A percentile compares a stretch with the other conserved stretches of the same genome.
Evolutionary conservation across 1,284 basidiomycete species (phyloP).

Genomic region (Apiotrichum akiyoshidainum): DNA sequence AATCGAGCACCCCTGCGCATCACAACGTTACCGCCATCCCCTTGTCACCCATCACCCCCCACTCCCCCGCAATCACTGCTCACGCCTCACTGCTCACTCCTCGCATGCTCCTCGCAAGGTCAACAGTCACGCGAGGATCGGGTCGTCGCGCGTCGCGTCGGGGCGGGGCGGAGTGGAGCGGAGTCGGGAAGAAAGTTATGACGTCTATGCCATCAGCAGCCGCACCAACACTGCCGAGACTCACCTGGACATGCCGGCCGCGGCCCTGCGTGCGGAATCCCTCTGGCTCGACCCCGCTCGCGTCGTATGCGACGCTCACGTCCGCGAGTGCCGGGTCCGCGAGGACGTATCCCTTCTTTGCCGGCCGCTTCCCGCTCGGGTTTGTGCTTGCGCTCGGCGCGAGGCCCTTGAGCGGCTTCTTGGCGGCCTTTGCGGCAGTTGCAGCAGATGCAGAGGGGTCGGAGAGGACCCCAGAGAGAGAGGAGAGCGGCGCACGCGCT

Average conservation of each 20-base stretch:
- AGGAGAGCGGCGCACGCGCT: too few species aligned
- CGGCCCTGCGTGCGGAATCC: slow-evolving; percentile 30
- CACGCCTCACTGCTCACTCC: too few species aligned
- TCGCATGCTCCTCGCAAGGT: too few species aligned
- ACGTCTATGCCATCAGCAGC: background rate
- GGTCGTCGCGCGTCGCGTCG: too few species aligned
- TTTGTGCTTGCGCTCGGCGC: background rate
- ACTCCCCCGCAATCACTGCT: too few species aligned
- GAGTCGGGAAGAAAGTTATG: too few species aligned
- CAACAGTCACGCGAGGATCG: too few species aligned
- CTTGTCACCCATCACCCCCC: too few species aligned
- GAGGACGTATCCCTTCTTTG: background rate
- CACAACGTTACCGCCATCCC: too few species aligned
- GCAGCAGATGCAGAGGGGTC: background rate
- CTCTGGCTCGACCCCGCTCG: slow-evolving; percentile 33
- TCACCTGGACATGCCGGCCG: background rate
- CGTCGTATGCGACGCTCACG: slow-evolving; percentile 47
- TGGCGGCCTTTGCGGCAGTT: slow-evolving; percentile 1
- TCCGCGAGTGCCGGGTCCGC: slow-evolving; percentile 32
- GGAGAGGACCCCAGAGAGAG: background rate
- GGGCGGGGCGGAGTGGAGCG: too few species aligned
- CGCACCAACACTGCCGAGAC: background rate
- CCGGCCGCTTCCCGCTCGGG: too few species aligned
- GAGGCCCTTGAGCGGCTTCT: slow-evolving; percentile 3
- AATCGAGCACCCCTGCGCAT: too few species aligned